Base-by-base conservation (phyloP, 345 rosid species). In the Abelmoschus esculentus region DNA sequence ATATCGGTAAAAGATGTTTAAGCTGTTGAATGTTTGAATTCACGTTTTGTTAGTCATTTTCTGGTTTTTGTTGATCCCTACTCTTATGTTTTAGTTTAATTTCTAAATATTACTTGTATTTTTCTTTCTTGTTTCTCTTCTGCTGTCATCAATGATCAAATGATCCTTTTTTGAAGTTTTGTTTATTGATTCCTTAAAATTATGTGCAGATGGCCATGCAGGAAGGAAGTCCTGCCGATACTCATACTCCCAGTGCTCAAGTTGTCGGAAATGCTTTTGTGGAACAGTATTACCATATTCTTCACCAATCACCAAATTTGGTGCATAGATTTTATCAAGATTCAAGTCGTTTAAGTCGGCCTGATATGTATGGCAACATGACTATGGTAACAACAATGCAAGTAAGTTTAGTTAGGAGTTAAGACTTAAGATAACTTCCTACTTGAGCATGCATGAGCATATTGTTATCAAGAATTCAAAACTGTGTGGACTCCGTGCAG, bases 301-400 rank as follows among this genome's bases (percentile, higher is more conserved):
- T 88, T 78, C 93, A 83, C 64, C 85, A 81, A 15, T 83, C 88
- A 6, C 91, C 93, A 0, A 79, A 58, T 38, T 12, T 79, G 81
- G 91, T 81, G 58, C 82, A 79, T 70, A 82, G 84, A 47, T 88
- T 88, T 83, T 88, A 88, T 77, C 91, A 85, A 60, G 93, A 88
- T 77, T 80, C 80, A 34, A 88, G 91, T 71, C 70, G 80, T 72
- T 72, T 89, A 32, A 86, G 91, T 77, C 80, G 95, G 34, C 89
- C 86, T 19, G 88, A 85, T 78, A 60, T 34, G 18, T 31, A 73
- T 14, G 95, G 88, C 38, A 69, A 54, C 7, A 83, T 89, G 91
- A 75, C 80, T n/a, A 78, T 84, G 5, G 87, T 85, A 70, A 75
- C 87, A 75, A 89, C 88, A 6, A 81, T 79, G 84, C 80, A 86